A percentile compares a stretch with the other conserved stretches of the same genome.
Conservation (phyloP, 192 early-diverging fungal genomes). For the Pilobolus umbonatus region DNA sequence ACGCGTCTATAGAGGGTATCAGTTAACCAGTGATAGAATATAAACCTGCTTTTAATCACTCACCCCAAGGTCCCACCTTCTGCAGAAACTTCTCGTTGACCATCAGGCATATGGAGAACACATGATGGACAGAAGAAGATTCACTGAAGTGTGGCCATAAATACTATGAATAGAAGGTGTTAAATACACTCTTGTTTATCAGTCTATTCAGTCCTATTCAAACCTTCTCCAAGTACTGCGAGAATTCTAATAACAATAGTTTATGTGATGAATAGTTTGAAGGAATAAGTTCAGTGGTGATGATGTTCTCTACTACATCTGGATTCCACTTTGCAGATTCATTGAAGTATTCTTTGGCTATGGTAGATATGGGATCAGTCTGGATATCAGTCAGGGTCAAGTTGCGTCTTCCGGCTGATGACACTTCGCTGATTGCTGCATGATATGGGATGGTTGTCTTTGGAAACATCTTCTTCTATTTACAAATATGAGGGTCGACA, state of each 20-base stretch:
- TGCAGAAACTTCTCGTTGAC: conserved; percentile 89
- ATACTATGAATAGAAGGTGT: conserved; percentile 47
- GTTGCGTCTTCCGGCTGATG: conserved; percentile 28
- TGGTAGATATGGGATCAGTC: conserved; percentile 41
- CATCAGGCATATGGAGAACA: conserved; percentile 79
- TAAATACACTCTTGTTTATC: background rate
- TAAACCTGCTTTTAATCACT: background rate
- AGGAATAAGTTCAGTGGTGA: conserved; percentile 50
- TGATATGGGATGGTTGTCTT: conserved; percentile 40
- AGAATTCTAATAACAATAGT: conserved; percentile 67
- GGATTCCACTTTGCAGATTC: conserved; percentile 39
- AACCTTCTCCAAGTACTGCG: conserved; percentile 76
- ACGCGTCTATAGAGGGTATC: conserved; percentile 30
- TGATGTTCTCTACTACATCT: conserved; percentile 55
- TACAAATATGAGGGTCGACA: no score
- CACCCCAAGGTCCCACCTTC: conserved; percentile 58
- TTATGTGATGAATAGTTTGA: conserved; percentile 51
- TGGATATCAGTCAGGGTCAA: conserved; percentile 50
- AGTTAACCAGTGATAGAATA: background rate
- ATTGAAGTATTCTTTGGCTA: conserved; percentile 42
- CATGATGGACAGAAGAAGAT: conserved; percentile 45
- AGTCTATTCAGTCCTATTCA: background rate
- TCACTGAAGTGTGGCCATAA: conserved; percentile 71
- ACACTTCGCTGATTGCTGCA: conserved; percentile 35
- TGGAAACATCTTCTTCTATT: conserved; percentile 15